These are phyloP conservation scores for Schwanniomyces vanrijiae DNA, from an alignment of 805 yeast species.

Conservation along the genomic window DNA sequence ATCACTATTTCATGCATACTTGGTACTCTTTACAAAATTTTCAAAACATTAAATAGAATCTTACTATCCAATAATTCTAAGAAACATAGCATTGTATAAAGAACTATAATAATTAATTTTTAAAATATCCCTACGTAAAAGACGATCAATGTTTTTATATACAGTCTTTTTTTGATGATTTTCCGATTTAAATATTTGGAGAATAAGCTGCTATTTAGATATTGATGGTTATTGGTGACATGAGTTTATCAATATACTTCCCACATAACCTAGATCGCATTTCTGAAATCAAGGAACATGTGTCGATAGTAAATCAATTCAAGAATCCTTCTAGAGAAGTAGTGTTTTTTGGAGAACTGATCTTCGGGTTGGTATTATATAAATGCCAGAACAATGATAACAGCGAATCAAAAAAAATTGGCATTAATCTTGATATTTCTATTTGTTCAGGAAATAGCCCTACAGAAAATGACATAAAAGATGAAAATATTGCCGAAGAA, in stretches of 20 bases:
- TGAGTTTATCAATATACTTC: conserved; percentile 8
- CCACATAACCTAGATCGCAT: conserved; percentile 4
- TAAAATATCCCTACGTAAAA: too few relatives aligned
- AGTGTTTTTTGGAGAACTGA: conserved; percentile 31
- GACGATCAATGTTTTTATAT: too few relatives aligned
- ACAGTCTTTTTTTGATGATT: background rate
- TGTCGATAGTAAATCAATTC: background rate
- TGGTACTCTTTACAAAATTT: conserved; percentile 23
- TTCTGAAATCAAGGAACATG: background rate
- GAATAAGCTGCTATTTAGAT: background rate
- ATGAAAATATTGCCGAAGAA: background rate
- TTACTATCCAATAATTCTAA: background rate
- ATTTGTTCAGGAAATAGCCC: conserved; percentile 17
- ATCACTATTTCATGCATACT: conserved; percentile 36
- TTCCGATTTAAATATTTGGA: background rate
- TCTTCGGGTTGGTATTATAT: conserved; percentile 26
- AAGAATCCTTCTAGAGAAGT: conserved; percentile 11
- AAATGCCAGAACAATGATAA: conserved; percentile 4
- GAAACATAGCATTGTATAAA: background rate
- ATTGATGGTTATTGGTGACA: background rate
- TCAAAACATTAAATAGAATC: background rate
- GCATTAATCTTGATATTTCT: conserved; percentile 17
- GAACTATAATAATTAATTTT: too few relatives aligned
- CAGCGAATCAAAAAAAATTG: background rate
- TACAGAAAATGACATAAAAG: conserved; percentile 13